phyloP scores from a whole-genome alignment of 1,284 basidiomycete genomes.

The Ceratobasidium sp. region DNA sequence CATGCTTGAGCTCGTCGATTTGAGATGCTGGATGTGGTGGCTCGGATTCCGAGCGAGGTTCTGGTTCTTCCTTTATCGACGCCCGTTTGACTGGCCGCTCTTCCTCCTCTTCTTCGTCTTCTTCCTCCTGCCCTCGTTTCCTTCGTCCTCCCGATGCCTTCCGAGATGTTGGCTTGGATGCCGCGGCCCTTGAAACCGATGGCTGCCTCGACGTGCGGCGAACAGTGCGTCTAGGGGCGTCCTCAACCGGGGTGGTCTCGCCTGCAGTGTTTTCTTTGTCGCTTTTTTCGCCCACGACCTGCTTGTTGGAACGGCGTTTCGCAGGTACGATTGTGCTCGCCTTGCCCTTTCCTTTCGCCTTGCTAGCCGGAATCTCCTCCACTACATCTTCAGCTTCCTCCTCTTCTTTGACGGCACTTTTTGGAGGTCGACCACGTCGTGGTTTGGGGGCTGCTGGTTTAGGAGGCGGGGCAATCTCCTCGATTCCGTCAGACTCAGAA shows the following conservation, averaged over 20 bases:
- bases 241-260: constrained; percentile 31
- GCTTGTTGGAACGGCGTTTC: constrained; percentile 32
- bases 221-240: constrained; percentile 29
- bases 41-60: constrained; percentile 12
- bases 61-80: constrained; percentile 32
- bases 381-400: constrained; percentile 10
- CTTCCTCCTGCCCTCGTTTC: constrained; percentile 30
- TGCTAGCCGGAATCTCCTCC: constrained; percentile 12
- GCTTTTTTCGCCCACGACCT: constrained; percentile 34
- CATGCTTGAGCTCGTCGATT: constrained; percentile 10
- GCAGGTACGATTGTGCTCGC: constrained; percentile 38
- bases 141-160: constrained; percentile 36
- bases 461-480: constrained; percentile 29
- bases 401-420: constrained; percentile 8
- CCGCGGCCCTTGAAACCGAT: constrained; percentile 17
- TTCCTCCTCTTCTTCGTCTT: constrained; percentile 13
- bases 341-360: constrained; percentile 35
- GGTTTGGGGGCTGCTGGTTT: constrained; percentile 24
- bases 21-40: not conserved
- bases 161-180: constrained; percentile 7
- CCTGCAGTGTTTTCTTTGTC: constrained; percentile 37
- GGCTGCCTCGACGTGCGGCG: constrained; percentile 36
- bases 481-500: constrained; percentile 40
- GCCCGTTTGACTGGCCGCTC: constrained; percentile 23
- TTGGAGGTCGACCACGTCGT: constrained; percentile 25